These are phyloP conservation scores for Colletotrichum sp. DNA, from an alignment of 2,329 filamentous ascomycete genomes.

Conservation along the genomic window DNA sequence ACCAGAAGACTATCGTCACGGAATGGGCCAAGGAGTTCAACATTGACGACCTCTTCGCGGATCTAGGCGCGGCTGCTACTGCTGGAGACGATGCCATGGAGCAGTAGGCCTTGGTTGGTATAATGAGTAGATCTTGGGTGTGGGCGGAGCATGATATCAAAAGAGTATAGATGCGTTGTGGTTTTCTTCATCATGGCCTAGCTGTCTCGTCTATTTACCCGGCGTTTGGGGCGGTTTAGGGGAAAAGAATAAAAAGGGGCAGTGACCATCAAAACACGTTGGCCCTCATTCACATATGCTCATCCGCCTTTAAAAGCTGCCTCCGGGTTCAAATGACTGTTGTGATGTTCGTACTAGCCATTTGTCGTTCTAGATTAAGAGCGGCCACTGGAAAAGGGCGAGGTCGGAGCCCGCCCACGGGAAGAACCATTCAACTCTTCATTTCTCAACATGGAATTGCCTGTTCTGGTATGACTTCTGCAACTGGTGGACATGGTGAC, in stretches of 20 bases:
- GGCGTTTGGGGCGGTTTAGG: constrained; percentile 14
- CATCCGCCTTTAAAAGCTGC: neutral
- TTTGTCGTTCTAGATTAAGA: neutral
- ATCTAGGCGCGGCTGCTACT: constrained; percentile 41
- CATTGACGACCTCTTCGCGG: constrained; percentile 91
- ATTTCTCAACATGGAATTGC: neutral
- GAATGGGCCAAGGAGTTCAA: constrained; percentile 96
- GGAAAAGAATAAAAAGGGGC: constrained; percentile 1
- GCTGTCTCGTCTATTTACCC: neutral
- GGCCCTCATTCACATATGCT: constrained; percentile 1
- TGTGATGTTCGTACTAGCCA: neutral
- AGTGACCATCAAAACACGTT: neutral
- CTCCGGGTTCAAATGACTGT: neutral
- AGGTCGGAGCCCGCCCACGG: neutral
- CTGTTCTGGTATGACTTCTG: neutral
- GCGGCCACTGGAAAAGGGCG: neutral
- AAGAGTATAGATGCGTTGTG: neutral
- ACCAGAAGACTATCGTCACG: constrained; percentile 87
- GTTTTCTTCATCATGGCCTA: neutral
- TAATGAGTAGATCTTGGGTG: neutral
- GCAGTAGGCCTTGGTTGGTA: constrained; percentile 38
- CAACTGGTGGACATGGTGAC: neutral
- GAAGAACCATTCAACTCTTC: neutral
- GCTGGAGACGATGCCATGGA: constrained; percentile 54
- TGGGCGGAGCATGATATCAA: constrained; percentile 1